These are phyloP conservation scores for Teratosphaeria zuluensis DNA, from an alignment of 2,329 filamentous ascomycete genomes.

Conservation along the genomic window DNA sequence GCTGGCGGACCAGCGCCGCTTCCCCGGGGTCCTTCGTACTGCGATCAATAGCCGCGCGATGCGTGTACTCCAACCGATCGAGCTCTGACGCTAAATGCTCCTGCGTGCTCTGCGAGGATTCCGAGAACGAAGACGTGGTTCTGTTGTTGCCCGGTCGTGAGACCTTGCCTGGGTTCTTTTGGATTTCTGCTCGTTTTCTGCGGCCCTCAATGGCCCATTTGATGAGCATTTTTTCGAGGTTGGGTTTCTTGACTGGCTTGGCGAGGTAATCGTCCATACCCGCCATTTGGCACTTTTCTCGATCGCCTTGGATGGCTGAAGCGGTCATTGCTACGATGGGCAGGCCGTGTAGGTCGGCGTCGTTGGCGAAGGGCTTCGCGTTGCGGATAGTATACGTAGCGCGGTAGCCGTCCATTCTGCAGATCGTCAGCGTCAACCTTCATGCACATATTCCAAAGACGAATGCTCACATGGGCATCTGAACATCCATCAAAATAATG, in stretches of 20 bases:
- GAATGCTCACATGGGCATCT: constrained; percentile 29
- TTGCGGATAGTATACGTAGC: constrained; percentile 65
- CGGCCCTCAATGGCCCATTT: constrained; percentile 51
- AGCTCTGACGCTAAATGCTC: constrained; percentile 23
- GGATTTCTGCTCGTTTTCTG: constrained; percentile 19
- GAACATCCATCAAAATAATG: constrained; percentile 44
- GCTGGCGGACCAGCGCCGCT: constrained; percentile 35
- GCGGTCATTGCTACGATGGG: constrained; percentile 78
- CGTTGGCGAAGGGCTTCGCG: constrained; percentile 53
- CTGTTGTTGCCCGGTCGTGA: constrained; percentile 11
- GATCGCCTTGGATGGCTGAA: constrained; percentile 66
- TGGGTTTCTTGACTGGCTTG: constrained; percentile 62
- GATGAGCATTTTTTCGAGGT: constrained; percentile 61
- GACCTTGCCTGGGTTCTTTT: constrained; percentile 6
- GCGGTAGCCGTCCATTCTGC: constrained; percentile 55
- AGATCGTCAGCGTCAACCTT: neutral
- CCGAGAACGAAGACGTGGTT: constrained; percentile 13
- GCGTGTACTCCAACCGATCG: constrained; percentile 26
- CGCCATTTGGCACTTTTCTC: constrained; percentile 61
- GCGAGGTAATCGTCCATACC: constrained; percentile 67
- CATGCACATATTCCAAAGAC: neutral
- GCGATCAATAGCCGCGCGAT: constrained; percentile 29
- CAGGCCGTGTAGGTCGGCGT: constrained; percentile 47
- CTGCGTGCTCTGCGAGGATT: constrained; percentile 21
- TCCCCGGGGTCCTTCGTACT: constrained; percentile 38